Base-by-base conservation (phyloP, 352 stramenopile species). In the Phytophthora meadii region DNA sequence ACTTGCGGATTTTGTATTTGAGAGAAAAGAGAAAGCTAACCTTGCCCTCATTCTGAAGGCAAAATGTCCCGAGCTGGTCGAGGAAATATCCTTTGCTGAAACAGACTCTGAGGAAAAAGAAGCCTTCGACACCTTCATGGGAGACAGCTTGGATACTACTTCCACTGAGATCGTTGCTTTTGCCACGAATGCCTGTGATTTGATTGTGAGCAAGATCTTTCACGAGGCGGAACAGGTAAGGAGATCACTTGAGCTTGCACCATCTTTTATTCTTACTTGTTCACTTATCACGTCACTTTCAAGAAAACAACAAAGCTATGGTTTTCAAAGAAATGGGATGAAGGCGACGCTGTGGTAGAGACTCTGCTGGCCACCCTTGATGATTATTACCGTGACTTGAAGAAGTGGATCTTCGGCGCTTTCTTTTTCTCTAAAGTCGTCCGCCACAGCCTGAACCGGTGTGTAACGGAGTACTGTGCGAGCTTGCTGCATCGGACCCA, bases 361-460 rank as follows among this genome's bases (percentile, higher is more conserved):
- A 88, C 73, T 4, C 57, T 95, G 9, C 52, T 95, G 12, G 85
- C 75, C 19, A 95, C 87, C 6, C 67, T 95, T 4, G 87, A 90
- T 1, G 87, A 95, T 47, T 95, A 94, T 50, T 93, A 82, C 42
- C 47, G 45, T 1, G 87, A 95, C 44, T 65, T 95, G 4, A 78
- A 80, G 42, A 72, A 77, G 30, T 95, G 87, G 87, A 90, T 95
- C 48, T 86, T 76, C 14, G 75, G 85, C 6, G 87, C 84, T 2
- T 95, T 95, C 65, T 95, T 95, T 72, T 94, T 94, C 54, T 88
- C 84, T 12, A 93, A 93, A 24, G 58, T 94, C 5, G 74, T 95
- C 17, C 85, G 86, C 0, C 78, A 87, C 42, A 86, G 82, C 47
- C 64, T 95, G 22, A 81, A 94, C 40, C 78, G 83, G 14, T 93